Evolutionary conservation across 2,329 filamentous ascomycete genomes (phyloP).

Genomic region (Zymoseptoria pseudotritici): DNA sequence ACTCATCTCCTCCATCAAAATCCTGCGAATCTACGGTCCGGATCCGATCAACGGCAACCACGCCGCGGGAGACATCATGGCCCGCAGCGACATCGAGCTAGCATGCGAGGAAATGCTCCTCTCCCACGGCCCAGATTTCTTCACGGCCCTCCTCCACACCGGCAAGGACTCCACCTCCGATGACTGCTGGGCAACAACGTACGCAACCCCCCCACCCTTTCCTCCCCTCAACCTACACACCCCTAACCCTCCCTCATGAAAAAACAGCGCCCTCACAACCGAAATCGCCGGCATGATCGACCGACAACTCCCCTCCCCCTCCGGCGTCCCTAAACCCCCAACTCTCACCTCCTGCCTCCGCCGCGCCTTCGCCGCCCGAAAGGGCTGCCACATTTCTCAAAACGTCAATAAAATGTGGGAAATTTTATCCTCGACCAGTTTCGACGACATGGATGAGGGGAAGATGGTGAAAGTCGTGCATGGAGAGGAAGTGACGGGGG

Average conservation of each 20-base stretch:
- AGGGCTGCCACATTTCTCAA: conserved; percentile 15
- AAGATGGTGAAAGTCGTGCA: conserved; percentile 14
- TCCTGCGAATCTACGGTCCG: conserved; percentile 27
- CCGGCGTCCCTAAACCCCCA: conserved; percentile 16
- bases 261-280: conserved; percentile 15
- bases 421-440: conserved; percentile 19
- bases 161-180: neutral
- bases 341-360: conserved; percentile 25
- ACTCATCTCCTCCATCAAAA: conserved; percentile 24
- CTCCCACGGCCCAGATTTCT: conserved; percentile 23
- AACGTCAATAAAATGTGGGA: conserved; percentile 26
- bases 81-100: conserved; percentile 27
- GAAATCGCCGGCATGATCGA: conserved; percentile 22
- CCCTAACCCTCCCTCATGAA: neutral
- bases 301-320: conserved; percentile 17
- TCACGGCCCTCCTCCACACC: conserved; percentile 21
- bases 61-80: conserved; percentile 14
- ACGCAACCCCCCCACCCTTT: neutral
- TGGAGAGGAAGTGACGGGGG: conserved; percentile 11
- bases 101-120: conserved; percentile 29
- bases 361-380: conserved; percentile 21
- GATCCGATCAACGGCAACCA: conserved; percentile 18
- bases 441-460: conserved; percentile 21
- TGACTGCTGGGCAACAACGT: neutral
- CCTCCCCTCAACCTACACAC: neutral